Conservation (phyloP, 805 yeast genomes). For the Barnettozyma wickerhamii region DNA sequence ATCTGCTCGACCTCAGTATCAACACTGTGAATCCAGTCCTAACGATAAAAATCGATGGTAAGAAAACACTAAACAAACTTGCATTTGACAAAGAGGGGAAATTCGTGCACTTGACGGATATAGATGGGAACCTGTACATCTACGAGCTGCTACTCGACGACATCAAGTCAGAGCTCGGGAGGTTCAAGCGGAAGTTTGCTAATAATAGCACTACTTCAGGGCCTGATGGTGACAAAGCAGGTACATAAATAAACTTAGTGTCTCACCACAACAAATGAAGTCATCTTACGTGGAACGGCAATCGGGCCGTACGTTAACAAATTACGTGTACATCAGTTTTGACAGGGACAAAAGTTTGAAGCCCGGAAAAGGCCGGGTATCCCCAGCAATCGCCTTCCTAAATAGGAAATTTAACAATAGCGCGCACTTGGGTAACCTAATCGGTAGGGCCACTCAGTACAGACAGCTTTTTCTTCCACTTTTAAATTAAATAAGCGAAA, state of each 20-base stretch:
- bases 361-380: no score
- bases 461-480: no score
- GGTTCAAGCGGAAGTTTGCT: constrained; percentile 18
- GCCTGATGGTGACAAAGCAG: not conserved
- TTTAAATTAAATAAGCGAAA: no score
- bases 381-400: no score
- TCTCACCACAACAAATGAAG: not conserved
- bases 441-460: no score
- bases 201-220: not conserved
- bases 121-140: constrained; percentile 14
- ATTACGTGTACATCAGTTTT: not conserved
- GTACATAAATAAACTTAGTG: not conserved
- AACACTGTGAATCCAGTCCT: constrained; percentile 24
- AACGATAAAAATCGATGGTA: constrained; percentile 9
- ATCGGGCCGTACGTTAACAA: no score
- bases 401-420: no score
- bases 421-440: no score
- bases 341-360: no score
- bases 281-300: not conserved
- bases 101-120: constrained; percentile 13
- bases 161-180: constrained; percentile 14
- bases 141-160: constrained; percentile 16
- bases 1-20: constrained; percentile 28
- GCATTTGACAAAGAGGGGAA: constrained; percentile 18
- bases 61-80: constrained; percentile 12